phyloP scores from a whole-genome alignment of 805 yeast species.

The Spencermartinsiella europaea region DNA sequence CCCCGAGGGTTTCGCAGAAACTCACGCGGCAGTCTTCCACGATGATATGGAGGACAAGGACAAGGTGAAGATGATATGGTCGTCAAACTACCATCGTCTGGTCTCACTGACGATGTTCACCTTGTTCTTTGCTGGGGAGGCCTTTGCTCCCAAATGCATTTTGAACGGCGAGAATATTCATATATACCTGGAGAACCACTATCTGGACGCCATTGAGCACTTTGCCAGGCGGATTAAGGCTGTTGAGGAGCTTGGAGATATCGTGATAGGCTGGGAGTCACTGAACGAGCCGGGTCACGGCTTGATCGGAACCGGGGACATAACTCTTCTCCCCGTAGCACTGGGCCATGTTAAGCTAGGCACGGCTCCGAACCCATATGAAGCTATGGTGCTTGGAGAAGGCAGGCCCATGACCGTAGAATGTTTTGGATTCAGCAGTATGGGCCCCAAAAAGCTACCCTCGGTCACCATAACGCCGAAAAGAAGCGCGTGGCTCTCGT shows the following conservation, averaged over 20 bases:
- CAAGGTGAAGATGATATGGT: conserved; percentile 74
- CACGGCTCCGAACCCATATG: conserved; percentile 73
- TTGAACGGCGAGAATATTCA: conserved; percentile 72
- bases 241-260: conserved; percentile 38
- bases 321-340: conserved; percentile 48
- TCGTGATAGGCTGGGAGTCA: conserved; percentile 70
- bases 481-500: conserved; percentile 65
- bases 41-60: conserved; percentile 36
- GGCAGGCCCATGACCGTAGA: conserved; percentile 66
- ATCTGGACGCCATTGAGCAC: conserved; percentile 47
- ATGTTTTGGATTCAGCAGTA: conserved; percentile 56
- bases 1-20: conserved; percentile 57
- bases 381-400: conserved; percentile 66
- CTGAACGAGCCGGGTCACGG: conserved; percentile 85
- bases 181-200: conserved; percentile 64
- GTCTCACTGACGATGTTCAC: conserved; percentile 82
- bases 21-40: conserved; percentile 77
- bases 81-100: conserved; percentile 74
- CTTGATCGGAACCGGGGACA: conserved; percentile 54
- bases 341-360: conserved; percentile 64
- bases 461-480: conserved; percentile 54
- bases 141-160: conserved; percentile 68
- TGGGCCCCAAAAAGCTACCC: conserved; percentile 67
- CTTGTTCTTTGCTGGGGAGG: conserved; percentile 71
- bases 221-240: conserved; percentile 40